A percentile compares a stretch with the other conserved stretches of the same genome.
phyloP scores from a whole-genome alignment of 768 basidiomycete species.

The Boletus patriciae region DNA sequence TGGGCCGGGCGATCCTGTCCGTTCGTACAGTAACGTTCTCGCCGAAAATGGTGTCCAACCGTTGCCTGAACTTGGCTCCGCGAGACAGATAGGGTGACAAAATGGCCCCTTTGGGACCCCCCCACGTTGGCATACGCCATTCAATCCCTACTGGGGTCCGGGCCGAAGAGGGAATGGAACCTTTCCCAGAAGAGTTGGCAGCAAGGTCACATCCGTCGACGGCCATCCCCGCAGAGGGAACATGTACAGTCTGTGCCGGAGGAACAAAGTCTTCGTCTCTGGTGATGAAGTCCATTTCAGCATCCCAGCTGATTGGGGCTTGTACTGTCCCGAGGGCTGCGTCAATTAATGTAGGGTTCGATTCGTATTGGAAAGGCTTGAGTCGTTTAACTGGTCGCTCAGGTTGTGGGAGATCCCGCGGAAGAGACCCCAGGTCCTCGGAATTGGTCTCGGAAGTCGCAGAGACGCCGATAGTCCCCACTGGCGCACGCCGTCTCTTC shows the following conservation, averaged over 20 bases:
- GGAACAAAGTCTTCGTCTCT: not conserved
- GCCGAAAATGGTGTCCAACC: constrained; percentile 21
- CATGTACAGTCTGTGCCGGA: not conserved
- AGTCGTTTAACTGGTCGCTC: constrained; percentile 19
- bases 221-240: not conserved
- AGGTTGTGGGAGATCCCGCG: not conserved
- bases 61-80: constrained; percentile 21
- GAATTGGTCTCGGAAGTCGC: constrained; percentile 15
- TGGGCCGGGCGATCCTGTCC: constrained; percentile 23
- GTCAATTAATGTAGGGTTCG: constrained; percentile 18
- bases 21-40: constrained; percentile 20
- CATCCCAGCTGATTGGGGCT: constrained; percentile 23
- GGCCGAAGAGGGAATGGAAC: not conserved
- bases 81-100: constrained; percentile 21
- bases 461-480: not conserved
- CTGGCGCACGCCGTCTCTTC: constrained; percentile 1
- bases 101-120: not conserved
- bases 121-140: not conserved
- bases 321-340: constrained; percentile 24
- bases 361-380: constrained; percentile 25
- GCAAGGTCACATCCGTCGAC: not conserved
- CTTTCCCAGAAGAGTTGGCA: not conserved
- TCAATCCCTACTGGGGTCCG: not conserved
- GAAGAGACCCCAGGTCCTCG: not conserved
- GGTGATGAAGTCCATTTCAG: constrained; percentile 9